phyloP scores from a whole-genome alignment of 2,329 filamentous ascomycete genomes.

The Xylariales sp. region DNA sequence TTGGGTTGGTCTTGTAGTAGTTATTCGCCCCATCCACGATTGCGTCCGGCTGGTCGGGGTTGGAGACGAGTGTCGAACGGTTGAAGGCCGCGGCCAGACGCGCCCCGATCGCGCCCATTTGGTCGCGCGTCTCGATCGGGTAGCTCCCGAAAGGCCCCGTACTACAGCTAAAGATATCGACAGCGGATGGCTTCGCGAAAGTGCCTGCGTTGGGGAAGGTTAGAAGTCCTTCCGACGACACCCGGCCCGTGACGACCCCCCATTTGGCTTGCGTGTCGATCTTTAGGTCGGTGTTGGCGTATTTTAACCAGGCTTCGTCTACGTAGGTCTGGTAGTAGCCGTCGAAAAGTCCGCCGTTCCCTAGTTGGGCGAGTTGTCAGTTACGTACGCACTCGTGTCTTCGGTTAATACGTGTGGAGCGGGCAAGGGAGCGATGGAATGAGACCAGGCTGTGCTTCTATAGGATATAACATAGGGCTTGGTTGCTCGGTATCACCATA shows the following conservation, averaged over 20 bases:
- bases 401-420: no score
- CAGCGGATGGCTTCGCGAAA: slow-evolving; percentile 60
- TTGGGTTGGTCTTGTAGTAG: slow-evolving; percentile 65
- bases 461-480: not conserved
- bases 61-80: slow-evolving; percentile 72
- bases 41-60: slow-evolving; percentile 63
- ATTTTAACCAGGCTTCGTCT: slow-evolving; percentile 64
- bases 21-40: slow-evolving; percentile 70
- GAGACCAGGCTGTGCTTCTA: not conserved
- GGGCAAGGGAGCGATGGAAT: not conserved
- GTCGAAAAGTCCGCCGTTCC: slow-evolving; percentile 58
- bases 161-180: slow-evolving; percentile 50
- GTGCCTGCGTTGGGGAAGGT: slow-evolving; percentile 54
- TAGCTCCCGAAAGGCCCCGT: slow-evolving; percentile 66
- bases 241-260: slow-evolving; percentile 60
- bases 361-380: slow-evolving; percentile 29
- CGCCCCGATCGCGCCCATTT: slow-evolving; percentile 73
- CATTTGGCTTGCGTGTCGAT: slow-evolving; percentile 66
- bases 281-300: slow-evolving; percentile 56
- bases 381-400: not conserved
- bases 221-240: slow-evolving; percentile 51
- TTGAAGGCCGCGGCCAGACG: slow-evolving; percentile 82
- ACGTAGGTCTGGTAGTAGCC: slow-evolving; percentile 65
- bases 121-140: slow-evolving; percentile 53
- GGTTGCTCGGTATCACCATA: not conserved